Base-by-base conservation (phyloP, 202 grass and related monocot species). In the Zoysia matrella region DNA sequence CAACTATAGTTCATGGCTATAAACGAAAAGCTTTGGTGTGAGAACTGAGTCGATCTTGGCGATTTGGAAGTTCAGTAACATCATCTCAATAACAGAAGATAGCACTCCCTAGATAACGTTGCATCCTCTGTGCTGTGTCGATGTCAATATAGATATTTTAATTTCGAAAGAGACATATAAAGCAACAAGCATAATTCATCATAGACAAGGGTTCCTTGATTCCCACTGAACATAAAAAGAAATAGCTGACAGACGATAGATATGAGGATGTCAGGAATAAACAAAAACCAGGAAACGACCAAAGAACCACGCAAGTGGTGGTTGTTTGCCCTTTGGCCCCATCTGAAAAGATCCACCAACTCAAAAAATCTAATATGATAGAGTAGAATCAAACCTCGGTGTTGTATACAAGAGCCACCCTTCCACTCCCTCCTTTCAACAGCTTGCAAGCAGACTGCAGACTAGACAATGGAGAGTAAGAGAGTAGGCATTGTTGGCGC, bases 401-500 rank as follows among this genome's bases (percentile, higher is more conserved):
- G 4, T 52, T 71, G 54, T 72, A 88, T 69, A 87, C 61, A 80
- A 75, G 2, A 22, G 2, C 72, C 39, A 58, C 18, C 36, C 44
- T 12, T 52, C 52, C 44, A 18, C 39, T 85, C 16, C 18, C 65
- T 5, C 81, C 68, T 77, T 45, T 52, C 46, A 83, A 69, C 46
- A 54, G 67, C 78, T 58, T 36, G 52, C 49, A 82, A 48, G 63
- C 56, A 67, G 73, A 70, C 44, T 68, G 22, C 22, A 22, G 22
- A 22, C 22, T 22, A 79, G 41, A 40, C 36, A 67, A 89, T 92
- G 84, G 56, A 78, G 15, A 72, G 15, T 64, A 97, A 84, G 76
- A 83, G 77, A 49, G 78, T 97, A 3, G 92, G 85, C 44, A 94
- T 94, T 4, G 78, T 97, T 18, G 95, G 95, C 0, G 92, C 95